Evolutionary conservation across 352 stramenopile genomes (phyloP).

Genomic region (Globisporangium paroecandrum): DNA sequence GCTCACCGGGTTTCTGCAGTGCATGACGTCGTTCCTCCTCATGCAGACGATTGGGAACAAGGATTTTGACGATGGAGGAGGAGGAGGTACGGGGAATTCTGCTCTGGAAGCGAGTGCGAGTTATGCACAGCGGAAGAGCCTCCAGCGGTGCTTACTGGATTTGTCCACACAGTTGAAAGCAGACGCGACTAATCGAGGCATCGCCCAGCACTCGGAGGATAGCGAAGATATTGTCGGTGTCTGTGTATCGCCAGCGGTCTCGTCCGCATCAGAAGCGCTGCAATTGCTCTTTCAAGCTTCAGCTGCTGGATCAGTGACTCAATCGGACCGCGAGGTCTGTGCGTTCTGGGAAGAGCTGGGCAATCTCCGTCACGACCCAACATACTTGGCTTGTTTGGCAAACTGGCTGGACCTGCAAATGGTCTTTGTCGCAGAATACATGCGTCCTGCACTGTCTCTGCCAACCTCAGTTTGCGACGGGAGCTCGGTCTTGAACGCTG

Average conservation of each 20-base stretch:
- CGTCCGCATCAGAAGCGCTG: slow-evolving; percentile 10
- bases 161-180: slow-evolving; percentile 7
- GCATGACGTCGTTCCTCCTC: slow-evolving; percentile 17
- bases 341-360: slow-evolving; percentile 18
- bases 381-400: slow-evolving; percentile 13
- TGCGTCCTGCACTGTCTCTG: background rate
- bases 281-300: slow-evolving; percentile 1
- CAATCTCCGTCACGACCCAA: slow-evolving; percentile 16
- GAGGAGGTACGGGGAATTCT: background rate
- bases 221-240: background rate
- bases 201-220: background rate
- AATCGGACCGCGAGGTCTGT: slow-evolving; percentile 4
- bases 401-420: slow-evolving; percentile 32
- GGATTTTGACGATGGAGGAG: background rate
- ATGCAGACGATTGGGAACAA: slow-evolving; percentile 13
- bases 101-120: background rate
- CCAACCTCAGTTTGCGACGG: no score
- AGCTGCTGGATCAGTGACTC: background rate
- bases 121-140: background rate
- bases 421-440: slow-evolving; percentile 31
- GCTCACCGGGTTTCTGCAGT: slow-evolving; percentile 9
- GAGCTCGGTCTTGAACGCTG: background rate
- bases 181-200: background rate
- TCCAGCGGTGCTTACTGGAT: slow-evolving; percentile 5
- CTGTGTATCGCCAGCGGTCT: background rate